These are phyloP conservation scores for Penstemon newberryi DNA, from an alignment of 257 asterid species.

Conservation along the genomic window DNA sequence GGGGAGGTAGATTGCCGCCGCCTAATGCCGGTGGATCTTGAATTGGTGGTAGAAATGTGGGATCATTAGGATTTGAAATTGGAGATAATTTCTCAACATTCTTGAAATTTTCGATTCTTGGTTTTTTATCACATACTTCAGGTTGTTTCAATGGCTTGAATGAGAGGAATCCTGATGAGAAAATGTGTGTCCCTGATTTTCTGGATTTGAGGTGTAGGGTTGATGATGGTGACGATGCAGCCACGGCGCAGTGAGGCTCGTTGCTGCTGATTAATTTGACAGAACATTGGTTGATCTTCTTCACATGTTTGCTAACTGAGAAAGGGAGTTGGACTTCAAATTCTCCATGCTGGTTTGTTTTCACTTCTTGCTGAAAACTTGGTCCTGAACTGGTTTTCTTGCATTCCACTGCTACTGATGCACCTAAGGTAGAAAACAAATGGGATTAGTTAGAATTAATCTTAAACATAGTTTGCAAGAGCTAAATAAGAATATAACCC, in stretches of 20 bases:
- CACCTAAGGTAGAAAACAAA: constrained; percentile 8
- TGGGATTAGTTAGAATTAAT: background rate
- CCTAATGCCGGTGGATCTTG: constrained; percentile 40
- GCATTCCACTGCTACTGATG: constrained; percentile 12
- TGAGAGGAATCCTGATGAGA: constrained; percentile 85
- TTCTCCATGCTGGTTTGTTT: constrained; percentile 67
- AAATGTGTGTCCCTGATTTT: constrained; percentile 58
- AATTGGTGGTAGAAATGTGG: constrained; percentile 49
- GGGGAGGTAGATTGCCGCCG: constrained; percentile 20
- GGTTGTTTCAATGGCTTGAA: constrained; percentile 76
- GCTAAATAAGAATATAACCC: too few relatives aligned
- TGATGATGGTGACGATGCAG: constrained; percentile 66
- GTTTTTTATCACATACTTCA: constrained; percentile 58
- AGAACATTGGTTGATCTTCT: constrained; percentile 62
- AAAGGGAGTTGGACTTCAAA: constrained; percentile 45
- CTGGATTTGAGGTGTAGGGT: constrained; percentile 49
- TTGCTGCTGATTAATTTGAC: constrained; percentile 69
- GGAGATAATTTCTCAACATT: constrained; percentile 29
- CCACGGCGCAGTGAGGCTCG: constrained; percentile 63
- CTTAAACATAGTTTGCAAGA: constrained; percentile 20
- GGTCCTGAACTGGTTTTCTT: background rate
- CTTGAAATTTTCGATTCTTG: constrained; percentile 23
- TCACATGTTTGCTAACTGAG: constrained; percentile 56
- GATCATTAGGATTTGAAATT: constrained; percentile 49
- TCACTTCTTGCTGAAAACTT: constrained; percentile 37